A percentile compares a stretch with the other conserved stretches of the same genome.
Evolutionary conservation across 1,284 basidiomycete species (phyloP).

Genomic region (Tremellales sp.): DNA sequence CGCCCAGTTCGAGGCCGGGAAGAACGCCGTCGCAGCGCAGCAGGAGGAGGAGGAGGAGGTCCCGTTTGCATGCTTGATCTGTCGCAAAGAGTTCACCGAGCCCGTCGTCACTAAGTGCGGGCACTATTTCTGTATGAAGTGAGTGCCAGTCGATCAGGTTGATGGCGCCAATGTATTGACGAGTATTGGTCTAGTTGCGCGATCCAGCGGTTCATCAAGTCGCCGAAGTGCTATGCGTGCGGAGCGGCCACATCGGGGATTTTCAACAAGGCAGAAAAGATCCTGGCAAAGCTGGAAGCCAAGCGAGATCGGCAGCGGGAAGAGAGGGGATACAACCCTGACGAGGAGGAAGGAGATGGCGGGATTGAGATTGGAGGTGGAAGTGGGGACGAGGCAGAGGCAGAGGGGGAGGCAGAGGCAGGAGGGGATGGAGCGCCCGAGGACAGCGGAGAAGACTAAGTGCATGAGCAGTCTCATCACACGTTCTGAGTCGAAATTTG

Average conservation of each 20-base stretch:
- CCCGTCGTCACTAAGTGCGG: constrained; percentile 94
- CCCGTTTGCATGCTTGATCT: constrained; percentile 95
- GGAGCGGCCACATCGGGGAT: constrained; percentile 88
- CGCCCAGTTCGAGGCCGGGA: constrained; percentile 42
- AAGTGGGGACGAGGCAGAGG: constrained; percentile 26
- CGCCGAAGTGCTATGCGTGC: constrained; percentile 93
- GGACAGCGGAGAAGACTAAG: not conserved
- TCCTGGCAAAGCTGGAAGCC: constrained; percentile 46
- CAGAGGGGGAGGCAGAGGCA: constrained; percentile 14
- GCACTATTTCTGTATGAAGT: constrained; percentile 89
- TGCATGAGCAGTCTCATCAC: not conserved
- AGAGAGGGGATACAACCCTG: constrained; percentile 31
- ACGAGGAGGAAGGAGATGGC: constrained; percentile 28
- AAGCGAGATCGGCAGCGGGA: constrained; percentile 40
- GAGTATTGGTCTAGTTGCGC: constrained; percentile 59
- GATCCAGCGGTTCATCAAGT: constrained; percentile 87
- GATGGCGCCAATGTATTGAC: constrained; percentile 6
- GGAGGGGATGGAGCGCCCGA: not conserved
- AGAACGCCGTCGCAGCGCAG: constrained; percentile 53
- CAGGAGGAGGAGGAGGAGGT: constrained; percentile 77
- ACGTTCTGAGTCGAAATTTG: too few species aligned
- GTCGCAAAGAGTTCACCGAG: constrained; percentile 89
- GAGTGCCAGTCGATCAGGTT: constrained; percentile 22
- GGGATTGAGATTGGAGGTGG: constrained; percentile 36
- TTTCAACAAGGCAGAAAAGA: constrained; percentile 54